Evolutionary conservation across 2,329 filamentous ascomycete species (phyloP), one percentile per base, ranked within the genome.

Genomic region (Epichloe sp.): DNA sequence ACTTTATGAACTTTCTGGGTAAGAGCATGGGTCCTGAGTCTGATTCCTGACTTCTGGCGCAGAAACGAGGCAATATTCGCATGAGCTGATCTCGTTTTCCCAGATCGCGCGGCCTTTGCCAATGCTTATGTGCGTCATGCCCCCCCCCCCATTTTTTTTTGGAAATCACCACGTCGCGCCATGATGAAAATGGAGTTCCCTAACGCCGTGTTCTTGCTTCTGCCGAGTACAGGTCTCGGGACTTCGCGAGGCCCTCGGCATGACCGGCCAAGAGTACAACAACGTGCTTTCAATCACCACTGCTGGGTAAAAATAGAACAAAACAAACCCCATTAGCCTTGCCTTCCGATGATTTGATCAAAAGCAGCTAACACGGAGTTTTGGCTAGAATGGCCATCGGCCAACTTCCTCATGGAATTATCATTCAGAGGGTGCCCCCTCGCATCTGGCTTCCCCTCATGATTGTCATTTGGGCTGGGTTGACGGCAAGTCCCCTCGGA

Each of bases 391-490:
- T 42, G 17, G 40, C 74, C 26, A 58, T 83, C 4, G 80, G 80
- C 1, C 79, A 85, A 60, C 67, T 83, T 15, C 79, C 79, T 0
- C 77, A 74, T 49, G 82, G 82, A 57, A 62, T 83, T 8, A 78
- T 78, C 3, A 69, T 86, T 3, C 77, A 83, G 61, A 80, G 82
- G 56, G 60, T 85, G 53, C 74, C 74, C 47, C 82, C 81, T 2
- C 72, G 80, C n/a, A 69, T 78, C 54, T 85, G 78, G 68, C 82
- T 82, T 58, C 81, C 80, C 0, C 58, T 69, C 31, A 82, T 81
- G 73, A 82, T 83, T 75, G 52, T 82, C 19, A 59, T 78, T 52
- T 86, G 82, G 83, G 80, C 76, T 2, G 68, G 71, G 0, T 64
- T 86, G 26, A 85, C 82, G 37, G 37, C n/a, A 38, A 38, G 31